Base-by-base conservation (phyloP, 2,329 filamentous ascomycete species). In the Alternaria solani region DNA sequence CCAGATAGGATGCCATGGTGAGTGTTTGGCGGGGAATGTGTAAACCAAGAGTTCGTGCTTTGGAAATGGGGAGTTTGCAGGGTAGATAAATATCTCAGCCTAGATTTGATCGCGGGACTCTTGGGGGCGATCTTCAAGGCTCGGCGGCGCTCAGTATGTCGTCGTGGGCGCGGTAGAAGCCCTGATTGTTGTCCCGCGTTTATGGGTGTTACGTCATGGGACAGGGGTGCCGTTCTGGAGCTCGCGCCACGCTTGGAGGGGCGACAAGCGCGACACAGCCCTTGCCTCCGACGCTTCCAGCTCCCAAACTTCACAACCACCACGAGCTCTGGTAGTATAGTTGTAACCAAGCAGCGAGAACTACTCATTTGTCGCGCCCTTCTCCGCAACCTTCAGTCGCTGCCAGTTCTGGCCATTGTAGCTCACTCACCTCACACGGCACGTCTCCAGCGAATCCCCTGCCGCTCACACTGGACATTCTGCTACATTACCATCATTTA, bases 1-100 rank as follows among this genome's bases (percentile, higher is more conserved):
- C 74, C 6, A 76, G 61, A 46, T 75, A 76, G 18, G 70, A 69
- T 5, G 73, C 64, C 73, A 77, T 77, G 5, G 46, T 49, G 25
- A 34, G 38, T 48, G 39, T 25, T 23, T 23, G 46, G 30, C 28
- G 36, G 53, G 23, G 9, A 25, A 25, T 26, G 43, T n/a, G 20
- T 44, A 32, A 20, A 32, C 9, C 30, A 23, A 25, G 30, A n/a
- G 30, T 32, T 23, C 23, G 38, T 18, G 25, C 23, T 32, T n/a
- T 14, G 7, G 20, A 39, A 54, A 18, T 4, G 26, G 51, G 32
- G 28, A 5, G 12, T 39, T 28, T 30, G 32, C 28, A 48, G 25
- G 44, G 16, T 34, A 47, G 43, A 47, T 32, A 20, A 52, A 47
- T 32, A 20, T 53, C 12, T 38, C 28, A 36, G 8, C 26, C 14